These are phyloP conservation scores for Isabelozyma heimii DNA, from an alignment of 805 yeast species.

Conservation along the genomic window DNA sequence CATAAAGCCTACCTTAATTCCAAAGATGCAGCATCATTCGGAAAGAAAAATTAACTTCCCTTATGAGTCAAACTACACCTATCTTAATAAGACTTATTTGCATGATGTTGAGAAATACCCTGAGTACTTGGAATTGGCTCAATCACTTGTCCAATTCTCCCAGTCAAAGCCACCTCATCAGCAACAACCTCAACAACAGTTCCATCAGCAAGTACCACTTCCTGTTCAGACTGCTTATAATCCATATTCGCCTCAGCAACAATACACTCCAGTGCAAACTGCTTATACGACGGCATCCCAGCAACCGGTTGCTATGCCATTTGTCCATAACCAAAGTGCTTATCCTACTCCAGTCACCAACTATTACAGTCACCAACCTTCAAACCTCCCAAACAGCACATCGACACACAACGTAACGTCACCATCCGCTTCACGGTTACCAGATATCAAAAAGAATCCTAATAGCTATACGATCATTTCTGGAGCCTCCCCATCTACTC, in stretches of 20 bases:
- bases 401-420: neutral
- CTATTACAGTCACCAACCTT: neutral
- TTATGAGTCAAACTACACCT: conserved; percentile 51
- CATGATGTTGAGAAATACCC: conserved; percentile 49
- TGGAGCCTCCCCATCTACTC: conserved; percentile 6
- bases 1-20: conserved; percentile 13
- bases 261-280: conserved; percentile 1
- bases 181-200: conserved; percentile 3
- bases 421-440: neutral
- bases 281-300: conserved; percentile 4
- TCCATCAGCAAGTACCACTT: neutral
- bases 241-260: conserved; percentile 2
- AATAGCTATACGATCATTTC: conserved; percentile 4
- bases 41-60: conserved; percentile 49
- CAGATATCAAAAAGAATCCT: neutral
- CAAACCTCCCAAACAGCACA: neutral
- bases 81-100: conserved; percentile 46
- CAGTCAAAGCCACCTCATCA: conserved; percentile 2
- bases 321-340: neutral
- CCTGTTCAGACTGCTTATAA: conserved; percentile 1
- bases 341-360: neutral
- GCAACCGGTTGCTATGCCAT: conserved; percentile 1
- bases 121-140: conserved; percentile 47
- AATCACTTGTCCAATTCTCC: conserved; percentile 36
- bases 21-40: conserved; percentile 13